These are phyloP conservation scores for Cladosporium cucumerinum DNA, from an alignment of 2,329 filamentous ascomycete species.

Conservation along the genomic window DNA sequence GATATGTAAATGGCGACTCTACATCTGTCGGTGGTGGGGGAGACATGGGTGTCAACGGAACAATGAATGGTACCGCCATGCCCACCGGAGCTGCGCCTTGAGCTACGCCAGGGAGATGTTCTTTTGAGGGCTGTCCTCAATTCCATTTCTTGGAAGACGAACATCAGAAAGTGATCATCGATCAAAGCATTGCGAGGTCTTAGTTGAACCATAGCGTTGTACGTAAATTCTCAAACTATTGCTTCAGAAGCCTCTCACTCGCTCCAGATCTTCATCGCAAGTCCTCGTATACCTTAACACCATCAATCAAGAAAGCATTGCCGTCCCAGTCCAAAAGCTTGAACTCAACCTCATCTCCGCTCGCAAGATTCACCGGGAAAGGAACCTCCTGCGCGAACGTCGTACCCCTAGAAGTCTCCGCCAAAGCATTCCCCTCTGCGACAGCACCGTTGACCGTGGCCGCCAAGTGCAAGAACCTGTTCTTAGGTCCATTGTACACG, in stretches of 20 bases:
- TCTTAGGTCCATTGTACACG: constrained; percentile 26
- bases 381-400: constrained; percentile 25
- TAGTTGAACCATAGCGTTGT: background rate
- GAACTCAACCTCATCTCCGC: constrained; percentile 23
- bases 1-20: constrained; percentile 30
- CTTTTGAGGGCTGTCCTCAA: background rate
- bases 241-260: background rate
- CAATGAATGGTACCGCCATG: constrained; percentile 1
- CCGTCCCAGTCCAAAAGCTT: constrained; percentile 23
- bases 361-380: constrained; percentile 21
- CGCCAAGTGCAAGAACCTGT: constrained; percentile 24
- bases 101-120: background rate
- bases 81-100: constrained; percentile 12
- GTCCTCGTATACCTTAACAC: constrained; percentile 25
- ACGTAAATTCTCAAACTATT: background rate
- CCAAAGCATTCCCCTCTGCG: constrained; percentile 21
- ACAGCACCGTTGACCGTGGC: constrained; percentile 22
- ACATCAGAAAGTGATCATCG: background rate
- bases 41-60: constrained; percentile 19
- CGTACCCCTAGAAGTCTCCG: constrained; percentile 24
- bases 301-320: constrained; percentile 23
- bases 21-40: constrained; percentile 19
- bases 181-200: background rate
- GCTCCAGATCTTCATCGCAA: background rate
- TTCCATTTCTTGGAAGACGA: background rate